Conservation (phyloP, 371 early-diverging fungal genomes). For the Blakeslea trispora region DNA sequence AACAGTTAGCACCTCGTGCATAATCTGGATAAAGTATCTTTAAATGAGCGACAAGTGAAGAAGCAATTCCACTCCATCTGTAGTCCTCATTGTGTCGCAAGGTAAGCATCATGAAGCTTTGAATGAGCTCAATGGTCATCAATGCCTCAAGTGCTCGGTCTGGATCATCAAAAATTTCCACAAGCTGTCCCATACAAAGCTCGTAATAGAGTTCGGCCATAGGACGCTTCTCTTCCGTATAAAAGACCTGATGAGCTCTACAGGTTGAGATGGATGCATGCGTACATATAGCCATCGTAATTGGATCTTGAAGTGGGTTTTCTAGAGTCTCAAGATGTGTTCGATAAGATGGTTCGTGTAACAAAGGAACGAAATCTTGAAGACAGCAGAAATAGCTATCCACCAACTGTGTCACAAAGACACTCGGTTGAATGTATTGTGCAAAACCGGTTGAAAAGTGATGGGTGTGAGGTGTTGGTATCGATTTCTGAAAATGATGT, state of each 20-base stretch:
- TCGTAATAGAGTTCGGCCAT: conserved; percentile 7
- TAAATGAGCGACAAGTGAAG: background rate
- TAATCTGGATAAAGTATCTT: background rate
- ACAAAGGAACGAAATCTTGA: background rate
- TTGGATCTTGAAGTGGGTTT: conserved; percentile 4
- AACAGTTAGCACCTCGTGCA: background rate
- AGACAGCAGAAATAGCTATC: conserved; percentile 3
- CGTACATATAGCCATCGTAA: conserved; percentile 11
- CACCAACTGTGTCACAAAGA: background rate
- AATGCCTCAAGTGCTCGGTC: conserved; percentile 4
- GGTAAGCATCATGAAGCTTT: background rate
- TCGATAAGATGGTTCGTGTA: conserved; percentile 11
- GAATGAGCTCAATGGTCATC: background rate
- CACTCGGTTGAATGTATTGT: background rate
- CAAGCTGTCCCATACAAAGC: conserved; percentile 6
- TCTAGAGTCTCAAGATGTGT: background rate
- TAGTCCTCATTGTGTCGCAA: background rate
- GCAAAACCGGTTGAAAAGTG: background rate
- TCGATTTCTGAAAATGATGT: background rate
- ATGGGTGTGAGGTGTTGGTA: too few relatives aligned
- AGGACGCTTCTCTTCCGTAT: background rate
- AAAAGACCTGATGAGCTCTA: background rate
- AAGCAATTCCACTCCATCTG: background rate
- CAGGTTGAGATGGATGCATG: background rate
- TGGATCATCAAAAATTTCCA: conserved; percentile 12